Base-by-base conservation (phyloP, 352 stramenopile genomes). In the Globisporangium barbulae region DNA sequence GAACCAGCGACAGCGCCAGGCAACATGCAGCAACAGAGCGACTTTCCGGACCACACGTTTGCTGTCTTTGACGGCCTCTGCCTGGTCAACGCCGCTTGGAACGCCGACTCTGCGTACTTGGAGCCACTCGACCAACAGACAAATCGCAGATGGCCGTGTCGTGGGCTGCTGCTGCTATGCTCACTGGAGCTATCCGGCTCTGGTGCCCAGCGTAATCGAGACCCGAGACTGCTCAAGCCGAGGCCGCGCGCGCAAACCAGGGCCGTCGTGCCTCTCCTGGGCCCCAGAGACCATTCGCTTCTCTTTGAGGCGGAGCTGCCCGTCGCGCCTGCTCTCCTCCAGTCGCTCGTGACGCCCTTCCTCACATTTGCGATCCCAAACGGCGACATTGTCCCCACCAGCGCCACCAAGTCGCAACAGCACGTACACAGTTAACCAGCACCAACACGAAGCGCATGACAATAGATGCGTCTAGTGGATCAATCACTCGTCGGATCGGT, bases 41-140 rank as follows among this genome's bases (percentile, higher is more conserved):
- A 41, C 52, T 55, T 49, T 15, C 25, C 37, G 28, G 21, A 30
- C 9, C n/a, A 47, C 28, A 63, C 37, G 31, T 58, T 68, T 19
- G 54, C 55, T 7, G 63, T 68, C 15, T 25, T 64, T 30, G 55
- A 58, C 22, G 54, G 63, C 1, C 19, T 68, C n/a, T 39, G 47
- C 1, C 21, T 68, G 25, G 21, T 63, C 31, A 56, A 42, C 0
- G 54, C 55, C 44, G 3, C 15, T 6, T 68, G 63, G 63, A 54
- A 64, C 39, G 12, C 39, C 1, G 39, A 55, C 2, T 22, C 22
- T 33, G 28, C n/a, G 5, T 53, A n/a, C 17, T 1, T 68, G 7
- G 55, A 64, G 19, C 45, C 25, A 12, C 6, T 39, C 35, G 9
- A 22, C 0, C 41, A 50, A 17, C 37, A 42, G 10, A 37, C 17